Base-by-base conservation (phyloP, 2,329 filamentous ascomycete genomes). In the Aspergillus persii region DNA sequence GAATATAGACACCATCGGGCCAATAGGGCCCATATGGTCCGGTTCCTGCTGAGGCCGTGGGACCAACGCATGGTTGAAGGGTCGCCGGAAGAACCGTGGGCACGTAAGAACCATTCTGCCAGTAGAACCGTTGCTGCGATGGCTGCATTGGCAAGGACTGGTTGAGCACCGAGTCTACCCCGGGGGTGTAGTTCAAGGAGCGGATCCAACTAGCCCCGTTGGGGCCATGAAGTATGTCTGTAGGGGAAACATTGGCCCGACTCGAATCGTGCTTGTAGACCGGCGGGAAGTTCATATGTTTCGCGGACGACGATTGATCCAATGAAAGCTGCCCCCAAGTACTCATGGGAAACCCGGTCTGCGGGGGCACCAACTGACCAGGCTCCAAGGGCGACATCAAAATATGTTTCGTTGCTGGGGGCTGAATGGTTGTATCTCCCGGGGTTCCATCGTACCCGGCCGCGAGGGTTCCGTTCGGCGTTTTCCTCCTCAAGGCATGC, bases 381-480 rank as follows among this genome's bases (percentile, higher is more conserved):
- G 75, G 74, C 57, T 80, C 77, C 30, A 83, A 77, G 36, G 84
- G 82, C 3, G 91, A 87, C 30, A 96, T 80, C 23, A 95, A 81
- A 71, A 96, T 86, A 72, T 96, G 92, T 76, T 97, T 97, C 50
- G 86, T 80, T 1, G 91, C 88, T 41, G 90, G 91, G 5, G 89
- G 89, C 41, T 90, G 89, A 39, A 88, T 86, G 8, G 84, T 86
- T 67, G 89, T 86, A 69, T 92, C 89, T 26, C 88, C 83, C 1
- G 88, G 87, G 4, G 90, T 91, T 33, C 90, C 92, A 81, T 98
- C 93, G 70, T 96, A 97, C 9, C 92, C 92, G 56, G 91, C 92
- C 64, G 94, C 89, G 61, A 98, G 84, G 41, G 92, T 96, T n/a
- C 94, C 95, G 70, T 89, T 94, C 4, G 94, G 95, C 8, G 94